Base-by-base conservation (phyloP, 371 early-diverging fungal species). In the Rhizopus arrhizus region DNA sequence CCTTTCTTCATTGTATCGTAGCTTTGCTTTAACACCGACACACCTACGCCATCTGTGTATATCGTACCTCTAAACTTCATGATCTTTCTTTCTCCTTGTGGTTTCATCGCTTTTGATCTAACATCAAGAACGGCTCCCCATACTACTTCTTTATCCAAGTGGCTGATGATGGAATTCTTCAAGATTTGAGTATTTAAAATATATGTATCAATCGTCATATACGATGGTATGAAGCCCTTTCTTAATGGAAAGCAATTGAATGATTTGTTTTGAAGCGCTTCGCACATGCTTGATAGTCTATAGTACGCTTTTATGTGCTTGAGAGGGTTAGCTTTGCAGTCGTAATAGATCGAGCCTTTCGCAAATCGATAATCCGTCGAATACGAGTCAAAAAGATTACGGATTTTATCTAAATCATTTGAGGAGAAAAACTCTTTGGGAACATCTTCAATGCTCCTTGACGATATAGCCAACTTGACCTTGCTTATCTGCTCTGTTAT, bases 1-100 rank as follows among this genome's bases (percentile, higher is more conserved):
- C 3, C 49, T 11, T 28, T 28, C 28, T 49, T 49, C 47, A 13
- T 47, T 13, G 11, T 49, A n/a, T 49, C 28, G 28, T 28, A 11
- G 29, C 28, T 49, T 22, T 49, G 49, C 11, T 49, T 49, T 28
- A 49, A 32, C 28, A 49, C 49, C 5, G 49, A 49, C 49, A 49
- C 49, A 28, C 28, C 49, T 22, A 49, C 32, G 28, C 29, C 49
- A 28, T 28, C 49, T 22, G 49, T 49, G 32, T 22, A 49, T 28
- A 49, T 4, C n/a, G 28, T 49, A 12, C 49, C 5, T 28, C 49
- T 49, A 32, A 28, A 28, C 49, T 49, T 49, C 12, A 49, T 28
- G 11, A 12, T 32, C 29, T 28, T 28, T 49, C 11, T 32, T 49
- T 49, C n/a, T 22, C 49, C 28, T 28, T 49, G 28, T 22, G 49